phyloP scores from a whole-genome alignment of 148 eudicot species.

The Arctostaphylos glauca region DNA sequence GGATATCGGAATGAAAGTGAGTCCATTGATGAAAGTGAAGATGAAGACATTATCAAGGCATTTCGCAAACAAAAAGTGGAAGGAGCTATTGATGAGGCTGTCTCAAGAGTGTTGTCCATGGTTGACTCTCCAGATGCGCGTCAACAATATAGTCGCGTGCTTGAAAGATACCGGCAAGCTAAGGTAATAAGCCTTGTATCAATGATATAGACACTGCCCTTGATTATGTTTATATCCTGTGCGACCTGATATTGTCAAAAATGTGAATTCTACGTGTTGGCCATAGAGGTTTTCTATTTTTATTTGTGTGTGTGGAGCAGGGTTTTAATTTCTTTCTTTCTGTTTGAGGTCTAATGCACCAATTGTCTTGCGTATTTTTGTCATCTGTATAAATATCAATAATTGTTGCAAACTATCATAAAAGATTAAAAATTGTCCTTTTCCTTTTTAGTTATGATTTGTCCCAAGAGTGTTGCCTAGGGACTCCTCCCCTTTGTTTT shows the following conservation, averaged over 20 bases:
- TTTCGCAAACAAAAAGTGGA: constrained; percentile 79
- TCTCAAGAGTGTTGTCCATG: constrained; percentile 79
- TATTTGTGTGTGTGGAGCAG: neutral
- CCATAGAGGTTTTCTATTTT: neutral
- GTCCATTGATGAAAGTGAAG: constrained; percentile 55
- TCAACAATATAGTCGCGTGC: constrained; percentile 79
- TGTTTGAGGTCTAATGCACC: neutral
- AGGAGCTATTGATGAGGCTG: constrained; percentile 78
- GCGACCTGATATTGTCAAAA: neutral
- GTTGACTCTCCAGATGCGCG: constrained; percentile 77
- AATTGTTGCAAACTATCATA: too few species aligned
- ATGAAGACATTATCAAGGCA: constrained; percentile 62
- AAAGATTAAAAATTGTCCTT: too few species aligned
- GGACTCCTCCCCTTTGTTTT: neutral
- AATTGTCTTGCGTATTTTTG: neutral
- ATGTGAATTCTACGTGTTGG: neutral
- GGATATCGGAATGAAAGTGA: constrained; percentile 59
- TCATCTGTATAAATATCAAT: neutral
- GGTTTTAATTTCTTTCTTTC: neutral
- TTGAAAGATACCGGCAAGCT: constrained; percentile 68
- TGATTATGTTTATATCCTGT: neutral
- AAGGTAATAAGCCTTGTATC: constrained; percentile 43
- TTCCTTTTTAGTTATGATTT: neutral
- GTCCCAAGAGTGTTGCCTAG: neutral
- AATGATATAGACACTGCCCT: neutral